phyloP scores from a whole-genome alignment of 352 stramenopile genomes.

The Pythium insidiosum region DNA sequence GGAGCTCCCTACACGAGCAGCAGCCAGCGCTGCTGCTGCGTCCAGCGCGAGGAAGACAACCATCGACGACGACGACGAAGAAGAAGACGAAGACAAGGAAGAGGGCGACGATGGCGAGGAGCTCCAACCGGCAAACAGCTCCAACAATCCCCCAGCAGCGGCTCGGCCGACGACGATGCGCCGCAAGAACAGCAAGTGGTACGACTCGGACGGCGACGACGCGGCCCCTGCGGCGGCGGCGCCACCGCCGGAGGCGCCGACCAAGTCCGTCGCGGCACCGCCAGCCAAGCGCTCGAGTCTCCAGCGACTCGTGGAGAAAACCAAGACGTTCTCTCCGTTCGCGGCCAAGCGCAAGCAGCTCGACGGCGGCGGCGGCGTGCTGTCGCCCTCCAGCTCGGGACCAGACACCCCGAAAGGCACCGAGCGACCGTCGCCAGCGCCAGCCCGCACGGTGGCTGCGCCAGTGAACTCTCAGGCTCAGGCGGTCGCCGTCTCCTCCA shows the following conservation, averaged over 20 bases:
- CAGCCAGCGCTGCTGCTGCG: too few species aligned
- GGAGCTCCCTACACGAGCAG: too few species aligned
- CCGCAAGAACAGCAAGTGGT: slow-evolving; percentile 17
- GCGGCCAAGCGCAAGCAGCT: slow-evolving; percentile 26
- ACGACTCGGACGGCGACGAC: slow-evolving; percentile 11
- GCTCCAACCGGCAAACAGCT: not conserved
- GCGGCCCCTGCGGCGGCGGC: not conserved
- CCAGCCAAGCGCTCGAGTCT: slow-evolving; percentile 41
- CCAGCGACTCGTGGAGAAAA: slow-evolving; percentile 60
- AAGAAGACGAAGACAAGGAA: slow-evolving; percentile 21
- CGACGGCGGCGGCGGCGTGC: too few species aligned
- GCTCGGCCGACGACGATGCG: not conserved
- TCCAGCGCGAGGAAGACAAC: too few species aligned
- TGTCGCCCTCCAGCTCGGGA: slow-evolving; percentile 3
- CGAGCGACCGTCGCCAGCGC: not conserved
- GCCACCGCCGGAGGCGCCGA: not conserved
- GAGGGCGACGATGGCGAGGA: slow-evolving; percentile 21
- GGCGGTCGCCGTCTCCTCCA: too few species aligned
- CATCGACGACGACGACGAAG: not conserved
- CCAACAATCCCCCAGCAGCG: slow-evolving; percentile 6
- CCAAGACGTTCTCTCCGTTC: slow-evolving; percentile 53
- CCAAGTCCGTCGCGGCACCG: slow-evolving; percentile 3
- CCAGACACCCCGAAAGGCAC: slow-evolving; percentile 3
- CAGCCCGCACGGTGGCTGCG: not conserved
- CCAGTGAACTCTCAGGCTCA: too few species aligned